A percentile compares a stretch with the other conserved stretches of the same genome.
Evolutionary conservation across 768 basidiomycete species (phyloP).

Genomic region (Holtermannia corniformis): DNA sequence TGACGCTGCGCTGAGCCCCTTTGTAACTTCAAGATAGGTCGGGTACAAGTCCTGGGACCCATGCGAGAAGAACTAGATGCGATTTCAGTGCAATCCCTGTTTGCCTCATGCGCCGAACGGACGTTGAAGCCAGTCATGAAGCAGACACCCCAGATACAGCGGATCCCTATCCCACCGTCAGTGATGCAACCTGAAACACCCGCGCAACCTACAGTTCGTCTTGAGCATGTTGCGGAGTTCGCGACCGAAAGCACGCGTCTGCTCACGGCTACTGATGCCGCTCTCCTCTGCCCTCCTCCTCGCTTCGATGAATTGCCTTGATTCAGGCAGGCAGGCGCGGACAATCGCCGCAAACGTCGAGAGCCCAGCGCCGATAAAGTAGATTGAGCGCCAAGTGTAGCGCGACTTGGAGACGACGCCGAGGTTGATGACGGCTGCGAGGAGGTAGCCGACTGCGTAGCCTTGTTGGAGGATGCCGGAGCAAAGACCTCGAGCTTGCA

Average conservation of each 20-base stretch:
- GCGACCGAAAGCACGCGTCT: constrained; percentile 61
- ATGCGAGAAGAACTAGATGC: constrained; percentile 37
- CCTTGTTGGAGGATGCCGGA: constrained; percentile 81
- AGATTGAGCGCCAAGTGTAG: constrained; percentile 63
- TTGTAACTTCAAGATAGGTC: constrained; percentile 1
- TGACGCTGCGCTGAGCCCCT: constrained; percentile 26
- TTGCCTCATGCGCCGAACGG: constrained; percentile 44
- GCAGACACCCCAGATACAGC: constrained; percentile 73
- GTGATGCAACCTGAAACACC: not conserved
- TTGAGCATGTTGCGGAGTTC: constrained; percentile 72
- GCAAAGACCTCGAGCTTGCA: constrained; percentile 72
- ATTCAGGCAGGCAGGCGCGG: constrained; percentile 66
- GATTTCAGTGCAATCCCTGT: constrained; percentile 39
- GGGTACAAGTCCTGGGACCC: constrained; percentile 47
- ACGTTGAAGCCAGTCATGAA: constrained; percentile 74
- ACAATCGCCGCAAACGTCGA: constrained; percentile 60
- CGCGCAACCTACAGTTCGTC: constrained; percentile 48
- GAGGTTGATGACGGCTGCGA: constrained; percentile 76
- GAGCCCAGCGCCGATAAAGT: constrained; percentile 69
- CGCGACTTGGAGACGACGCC: constrained; percentile 43
- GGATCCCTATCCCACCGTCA: constrained; percentile 45
- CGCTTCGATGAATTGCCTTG: constrained; percentile 59
- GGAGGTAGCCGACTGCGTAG: constrained; percentile 74
- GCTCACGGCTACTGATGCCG: constrained; percentile 44
- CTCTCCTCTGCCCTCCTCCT: constrained; percentile 44